phyloP scores from a whole-genome alignment of 805 yeast genomes.

The Lachancea sp. region DNA sequence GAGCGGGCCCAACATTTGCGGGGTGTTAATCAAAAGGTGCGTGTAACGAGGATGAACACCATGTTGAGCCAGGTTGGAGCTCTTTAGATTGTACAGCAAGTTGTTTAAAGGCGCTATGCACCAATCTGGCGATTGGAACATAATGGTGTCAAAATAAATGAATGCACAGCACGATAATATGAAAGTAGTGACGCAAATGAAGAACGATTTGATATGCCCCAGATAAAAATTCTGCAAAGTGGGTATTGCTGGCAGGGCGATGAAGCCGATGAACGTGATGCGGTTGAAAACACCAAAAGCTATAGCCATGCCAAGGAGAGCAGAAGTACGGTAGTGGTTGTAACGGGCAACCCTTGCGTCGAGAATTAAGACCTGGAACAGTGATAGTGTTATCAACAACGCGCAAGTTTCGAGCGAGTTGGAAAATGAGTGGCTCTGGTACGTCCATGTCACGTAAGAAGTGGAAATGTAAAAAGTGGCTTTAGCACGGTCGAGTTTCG shows the following conservation, averaged over 20 bases:
- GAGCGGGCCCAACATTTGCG: constrained; percentile 78
- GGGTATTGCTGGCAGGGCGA: constrained; percentile 54
- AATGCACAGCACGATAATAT: constrained; percentile 32
- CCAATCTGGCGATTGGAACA: constrained; percentile 25
- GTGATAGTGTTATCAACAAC: constrained; percentile 36
- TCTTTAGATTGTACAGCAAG: constrained; percentile 57
- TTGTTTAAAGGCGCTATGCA: constrained; percentile 74
- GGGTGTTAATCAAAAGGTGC: constrained; percentile 69
- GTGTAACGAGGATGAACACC: constrained; percentile 78
- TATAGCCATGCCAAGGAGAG: constrained; percentile 41
- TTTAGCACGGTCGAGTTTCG: constrained; percentile 42
- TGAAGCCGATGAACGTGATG: constrained; percentile 72
- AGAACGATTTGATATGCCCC: constrained; percentile 31
- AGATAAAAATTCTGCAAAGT: constrained; percentile 39
- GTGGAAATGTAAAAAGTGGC: constrained; percentile 35
- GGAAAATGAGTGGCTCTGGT: constrained; percentile 86
- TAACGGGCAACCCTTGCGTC: constrained; percentile 7
- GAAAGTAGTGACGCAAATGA: constrained; percentile 34
- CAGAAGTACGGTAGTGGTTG: constrained; percentile 14
- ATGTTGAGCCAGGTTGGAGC: constrained; percentile 59
- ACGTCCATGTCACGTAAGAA: constrained; percentile 66
- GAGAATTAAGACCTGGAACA: constrained; percentile 31
- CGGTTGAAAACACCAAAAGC: constrained; percentile 78
- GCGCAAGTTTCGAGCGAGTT: constrained; percentile 67
- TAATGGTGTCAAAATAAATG: constrained; percentile 49